Evolutionary conservation across 345 rosid genomes (phyloP).

Genomic region (Salix udensis): DNA sequence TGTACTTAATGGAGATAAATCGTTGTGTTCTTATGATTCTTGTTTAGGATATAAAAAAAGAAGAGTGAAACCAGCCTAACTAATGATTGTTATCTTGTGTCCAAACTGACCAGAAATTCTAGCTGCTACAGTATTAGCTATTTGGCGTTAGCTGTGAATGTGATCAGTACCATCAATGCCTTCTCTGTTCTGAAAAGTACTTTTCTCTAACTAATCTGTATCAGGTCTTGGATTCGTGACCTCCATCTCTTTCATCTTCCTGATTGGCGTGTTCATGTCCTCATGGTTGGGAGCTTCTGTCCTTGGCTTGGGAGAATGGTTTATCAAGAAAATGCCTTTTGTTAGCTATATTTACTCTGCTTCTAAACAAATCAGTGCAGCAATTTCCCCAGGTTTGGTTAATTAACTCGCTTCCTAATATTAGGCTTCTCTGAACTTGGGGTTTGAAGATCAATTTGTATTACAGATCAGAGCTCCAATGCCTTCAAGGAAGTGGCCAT

Average conservation of each 20-base stretch:
- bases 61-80: background rate
- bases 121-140: background rate
- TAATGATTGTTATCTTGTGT: background rate
- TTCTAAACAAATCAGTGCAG: constrained; percentile 74
- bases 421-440: background rate
- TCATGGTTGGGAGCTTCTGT: constrained; percentile 79
- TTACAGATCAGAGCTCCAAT: constrained; percentile 58
- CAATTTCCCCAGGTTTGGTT: constrained; percentile 61
- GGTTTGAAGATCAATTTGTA: background rate
- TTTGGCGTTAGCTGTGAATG: background rate
- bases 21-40: background rate
- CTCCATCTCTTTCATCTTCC: constrained; percentile 66
- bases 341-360: constrained; percentile 68
- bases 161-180: background rate
- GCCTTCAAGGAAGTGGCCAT: constrained; percentile 82
- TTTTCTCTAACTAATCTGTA: constrained; percentile 1
- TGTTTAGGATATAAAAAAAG: background rate
- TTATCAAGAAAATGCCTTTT: constrained; percentile 74
- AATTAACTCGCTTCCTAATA: background rate
- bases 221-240: constrained; percentile 70
- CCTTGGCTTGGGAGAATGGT: constrained; percentile 68
- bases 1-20: background rate
- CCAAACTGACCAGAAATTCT: background rate
- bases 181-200: background rate
- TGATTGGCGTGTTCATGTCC: constrained; percentile 70